Conservation (phyloP, 2,329 filamentous ascomycete genomes). For the Trichoderma sp. region DNA sequence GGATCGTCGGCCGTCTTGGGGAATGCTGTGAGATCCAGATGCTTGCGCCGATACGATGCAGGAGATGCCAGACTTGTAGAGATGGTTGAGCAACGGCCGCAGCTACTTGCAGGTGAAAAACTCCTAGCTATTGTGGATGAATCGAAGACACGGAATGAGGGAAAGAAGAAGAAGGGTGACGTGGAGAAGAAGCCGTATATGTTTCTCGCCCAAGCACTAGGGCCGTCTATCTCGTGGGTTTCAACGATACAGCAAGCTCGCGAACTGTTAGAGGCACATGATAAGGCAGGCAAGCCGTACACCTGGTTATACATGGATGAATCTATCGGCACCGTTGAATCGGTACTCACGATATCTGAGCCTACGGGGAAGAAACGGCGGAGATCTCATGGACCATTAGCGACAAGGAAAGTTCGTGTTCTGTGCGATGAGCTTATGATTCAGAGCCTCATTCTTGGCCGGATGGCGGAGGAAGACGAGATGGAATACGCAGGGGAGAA, state of each 20-base stretch:
- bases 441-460: constrained; percentile 86
- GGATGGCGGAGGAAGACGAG: constrained; percentile 64
- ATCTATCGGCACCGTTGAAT: constrained; percentile 51
- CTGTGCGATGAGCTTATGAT: constrained; percentile 84
- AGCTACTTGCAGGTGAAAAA: constrained; percentile 60
- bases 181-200: constrained; percentile 63
- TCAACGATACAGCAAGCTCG: constrained; percentile 64
- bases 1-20: constrained; percentile 75
- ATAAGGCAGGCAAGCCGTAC: constrained; percentile 51
- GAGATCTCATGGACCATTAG: constrained; percentile 28
- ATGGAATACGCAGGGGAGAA: constrained; percentile 23
- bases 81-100: constrained; percentile 58
- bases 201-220: constrained; percentile 77
- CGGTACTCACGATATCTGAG: constrained; percentile 41
- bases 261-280: constrained; percentile 51
- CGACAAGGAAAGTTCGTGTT: constrained; percentile 57
- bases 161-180: constrained; percentile 39
- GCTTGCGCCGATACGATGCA: constrained; percentile 60
- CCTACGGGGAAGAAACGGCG: constrained; percentile 42
- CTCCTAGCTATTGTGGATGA: constrained; percentile 67
- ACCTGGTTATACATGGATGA: constrained; percentile 80
- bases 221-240: constrained; percentile 67
- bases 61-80: constrained; percentile 52
- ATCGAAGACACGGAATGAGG: constrained; percentile 57
- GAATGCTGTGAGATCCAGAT: constrained; percentile 73